Evolutionary conservation across 352 stramenopile species (phyloP), one percentile per base, ranked within the genome.

Genomic region (Globisporangium barbulae): DNA sequence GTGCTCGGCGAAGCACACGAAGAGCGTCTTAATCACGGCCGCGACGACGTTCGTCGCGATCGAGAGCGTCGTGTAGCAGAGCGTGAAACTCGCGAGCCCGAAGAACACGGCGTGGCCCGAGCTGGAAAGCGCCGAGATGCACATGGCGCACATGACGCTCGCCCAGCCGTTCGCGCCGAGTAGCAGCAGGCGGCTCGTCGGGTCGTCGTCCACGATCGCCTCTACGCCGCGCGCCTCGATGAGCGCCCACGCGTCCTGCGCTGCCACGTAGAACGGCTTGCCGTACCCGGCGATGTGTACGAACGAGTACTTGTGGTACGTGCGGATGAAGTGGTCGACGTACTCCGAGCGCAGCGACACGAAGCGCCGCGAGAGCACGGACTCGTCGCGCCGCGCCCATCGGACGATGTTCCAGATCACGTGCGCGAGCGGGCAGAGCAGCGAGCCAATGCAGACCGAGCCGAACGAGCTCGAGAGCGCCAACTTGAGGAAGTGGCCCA

Each of bases 241-340:
- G 44, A 95, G 64, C 22, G 74, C 67, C 87, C 87, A 95, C 19
- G 84, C 73, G 50, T 95, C 85, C 3, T 88, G 74, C 17, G 87
- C 87, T 12, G 87, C 85, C 21, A 87, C 79, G 62, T 89, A 87
- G 58, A 91, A 95, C 13, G 87, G 76, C 42, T 92, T 91, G 57
- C 83, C 82, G 67, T 93, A 93, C 35, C 72, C 85, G 2, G 87
- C 87, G 42, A 95, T 84, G 73, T 93, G 84, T 49, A 86, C 81
- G 56, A 95, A 91, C 47, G 81, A 84, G 64, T 89, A 95, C 74
- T 93, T 93, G 73, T 95, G 87, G 65, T 93, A 93, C 52, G 85
- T 89, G 30, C 82, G 79, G 52, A 93, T 93, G 57, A 95, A 93
- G 25, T 89, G 63, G 63, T 90, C 79, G 2, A 87, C 81, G 47